Evolutionary conservation across 176 grass and related monocot genomes (phyloP).

Genomic region (Oryza meridionalis): DNA sequence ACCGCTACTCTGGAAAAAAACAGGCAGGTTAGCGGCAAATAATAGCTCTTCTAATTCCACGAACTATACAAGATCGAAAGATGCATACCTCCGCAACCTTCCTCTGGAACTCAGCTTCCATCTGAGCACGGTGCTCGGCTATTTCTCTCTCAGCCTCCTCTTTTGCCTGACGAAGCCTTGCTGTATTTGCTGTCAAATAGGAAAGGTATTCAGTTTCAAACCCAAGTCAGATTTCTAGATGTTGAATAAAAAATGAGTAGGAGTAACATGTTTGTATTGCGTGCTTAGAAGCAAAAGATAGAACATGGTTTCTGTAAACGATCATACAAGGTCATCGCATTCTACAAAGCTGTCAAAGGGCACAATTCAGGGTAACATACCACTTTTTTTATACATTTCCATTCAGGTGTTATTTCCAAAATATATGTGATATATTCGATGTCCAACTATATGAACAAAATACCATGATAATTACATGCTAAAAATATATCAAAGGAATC

Average conservation of each 20-base stretch:
- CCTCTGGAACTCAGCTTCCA: slow-evolving; percentile 71
- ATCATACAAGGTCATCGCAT: background rate
- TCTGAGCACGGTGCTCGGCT: slow-evolving; percentile 55
- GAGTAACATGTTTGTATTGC: background rate
- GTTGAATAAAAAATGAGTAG: background rate
- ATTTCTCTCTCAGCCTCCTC: slow-evolving; percentile 71
- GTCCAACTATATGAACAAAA: background rate
- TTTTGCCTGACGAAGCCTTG: slow-evolving; percentile 67
- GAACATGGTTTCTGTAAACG: background rate
- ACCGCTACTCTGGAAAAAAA: slow-evolving; percentile 57
- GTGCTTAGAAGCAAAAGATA: background rate
- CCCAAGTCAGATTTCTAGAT: background rate
- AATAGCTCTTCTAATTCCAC: background rate
- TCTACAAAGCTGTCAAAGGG: background rate
- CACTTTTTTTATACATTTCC: background rate
- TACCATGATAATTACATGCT: background rate
- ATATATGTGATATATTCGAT: too few species aligned
- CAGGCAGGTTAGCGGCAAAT: background rate
- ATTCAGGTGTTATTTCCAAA: too few species aligned
- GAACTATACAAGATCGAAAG: background rate
- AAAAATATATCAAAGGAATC: background rate
- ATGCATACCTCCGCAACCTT: slow-evolving; percentile 68
- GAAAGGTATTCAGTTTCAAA: background rate
- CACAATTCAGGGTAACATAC: background rate
- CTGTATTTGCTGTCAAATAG: slow-evolving; percentile 50